Evolutionary conservation across 2,329 filamentous ascomycete genomes (phyloP), one percentile per base, ranked within the genome.

Genomic region (Curvularia eragrostidis): DNA sequence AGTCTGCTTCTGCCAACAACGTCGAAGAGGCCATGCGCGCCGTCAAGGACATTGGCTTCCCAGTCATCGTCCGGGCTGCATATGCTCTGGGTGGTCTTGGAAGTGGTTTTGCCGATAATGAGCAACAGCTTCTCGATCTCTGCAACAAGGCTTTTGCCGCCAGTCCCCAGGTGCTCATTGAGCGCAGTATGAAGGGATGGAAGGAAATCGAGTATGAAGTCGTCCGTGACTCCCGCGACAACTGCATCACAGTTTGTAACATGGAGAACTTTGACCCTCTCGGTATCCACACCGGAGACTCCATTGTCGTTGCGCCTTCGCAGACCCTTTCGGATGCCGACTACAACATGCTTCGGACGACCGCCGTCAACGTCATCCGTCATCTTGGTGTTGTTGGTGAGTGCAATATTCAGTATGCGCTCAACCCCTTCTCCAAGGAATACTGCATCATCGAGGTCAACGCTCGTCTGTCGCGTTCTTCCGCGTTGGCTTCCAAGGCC

Each of bases 371-470:
- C 71, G 93, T 98, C 73, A 97, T 99, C 73, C 90, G 95, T 56
- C 95, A 99, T 77, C 87, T 99, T 23, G 95, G 95, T 48, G 95
- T 99, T 56, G 93, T 99, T 48, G 95, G 95, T 77, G 95, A 99
- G 81, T 99, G 95, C 81, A 99, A 99, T 79, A 97, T 99, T 62
- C 95, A 99, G 78, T 99, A 98, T 73, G 95, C 95, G 4, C 82
- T 99, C 52, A 97, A 99, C 80, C 95, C 95, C 2, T 91, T 93
- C 78, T 97, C 93, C 0, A 89, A 86, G 75, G 95, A 99, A 75
- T 99, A 97, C 82, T 97, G 95, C 83, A 97, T 99, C 67, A 99
- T 99, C 73, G 95, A 99, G 78, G 95, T 99, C 81, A 99, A 99
- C 73, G 95, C 94, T 48, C 90, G 94, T 84, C 83, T 99, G 58